Conservation (phyloP, 2,329 filamentous ascomycete species). For the Pseudopyricularia cyperi region DNA sequence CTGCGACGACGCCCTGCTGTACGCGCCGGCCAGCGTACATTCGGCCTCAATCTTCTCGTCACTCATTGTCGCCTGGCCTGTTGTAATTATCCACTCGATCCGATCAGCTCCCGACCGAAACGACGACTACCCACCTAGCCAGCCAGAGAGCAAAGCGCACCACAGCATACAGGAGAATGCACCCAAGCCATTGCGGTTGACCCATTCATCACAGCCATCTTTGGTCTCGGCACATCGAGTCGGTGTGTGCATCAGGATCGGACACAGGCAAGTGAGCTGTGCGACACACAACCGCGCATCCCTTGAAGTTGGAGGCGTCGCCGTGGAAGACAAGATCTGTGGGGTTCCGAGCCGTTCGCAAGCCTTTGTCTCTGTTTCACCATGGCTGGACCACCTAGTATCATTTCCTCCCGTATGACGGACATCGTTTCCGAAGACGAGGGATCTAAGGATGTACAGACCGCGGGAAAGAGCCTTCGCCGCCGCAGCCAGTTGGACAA, state of each 20-base stretch:
- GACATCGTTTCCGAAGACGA: slow-evolving; percentile 48
- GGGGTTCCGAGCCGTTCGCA: neutral
- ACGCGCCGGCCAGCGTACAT: neutral
- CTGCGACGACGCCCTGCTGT: neutral
- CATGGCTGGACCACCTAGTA: slow-evolving; percentile 41
- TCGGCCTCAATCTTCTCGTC: neutral
- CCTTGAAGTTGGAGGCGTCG: neutral
- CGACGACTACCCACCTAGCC: neutral
- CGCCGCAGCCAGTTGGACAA: slow-evolving; percentile 27
- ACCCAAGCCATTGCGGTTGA: no score
- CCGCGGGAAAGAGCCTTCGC: slow-evolving; percentile 17
- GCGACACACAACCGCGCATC: neutral
- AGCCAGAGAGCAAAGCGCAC: neutral
- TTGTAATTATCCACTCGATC: neutral
- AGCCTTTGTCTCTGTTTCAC: slow-evolving; percentile 8
- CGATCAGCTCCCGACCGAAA: neutral
- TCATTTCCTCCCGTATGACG: slow-evolving; percentile 63
- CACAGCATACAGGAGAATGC: neutral
- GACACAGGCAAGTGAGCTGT: neutral
- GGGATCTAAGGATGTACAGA: slow-evolving; percentile 23
- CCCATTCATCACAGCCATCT: neutral
- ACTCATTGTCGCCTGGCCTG: neutral
- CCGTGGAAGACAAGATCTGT: neutral
- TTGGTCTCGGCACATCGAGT: neutral
- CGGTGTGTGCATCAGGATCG: neutral